phyloP scores from a whole-genome alignment of 345 rosid species.

The Gossypium ekmanianum region DNA sequence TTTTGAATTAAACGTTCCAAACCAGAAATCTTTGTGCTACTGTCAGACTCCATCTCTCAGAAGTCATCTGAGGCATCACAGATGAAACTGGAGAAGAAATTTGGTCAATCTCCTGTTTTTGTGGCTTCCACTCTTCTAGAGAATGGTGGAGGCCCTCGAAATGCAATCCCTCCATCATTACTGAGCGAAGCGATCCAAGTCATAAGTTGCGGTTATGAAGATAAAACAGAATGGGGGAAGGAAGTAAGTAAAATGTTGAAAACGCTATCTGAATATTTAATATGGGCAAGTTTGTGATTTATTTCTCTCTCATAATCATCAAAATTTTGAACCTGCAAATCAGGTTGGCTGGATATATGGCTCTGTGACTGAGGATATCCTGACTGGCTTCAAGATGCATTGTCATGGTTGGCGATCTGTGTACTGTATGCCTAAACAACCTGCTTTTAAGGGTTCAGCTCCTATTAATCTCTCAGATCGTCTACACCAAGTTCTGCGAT shows the following conservation, averaged over 20 bases:
- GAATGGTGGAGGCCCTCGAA: slow-evolving; percentile 72
- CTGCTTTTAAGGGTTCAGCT: slow-evolving; percentile 94
- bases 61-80: slow-evolving; percentile 54
- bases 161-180: slow-evolving; percentile 63
- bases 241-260: slow-evolving; percentile 51
- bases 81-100: slow-evolving; percentile 83
- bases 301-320: slow-evolving; percentile 2
- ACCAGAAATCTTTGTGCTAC: slow-evolving; percentile 9
- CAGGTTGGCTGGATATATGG: slow-evolving; percentile 99
- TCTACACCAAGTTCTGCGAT: slow-evolving; percentile 89
- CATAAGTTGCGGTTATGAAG: slow-evolving; percentile 96
- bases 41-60: slow-evolving; percentile 42
- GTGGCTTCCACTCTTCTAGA: slow-evolving; percentile 65
- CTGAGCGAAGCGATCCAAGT: slow-evolving; percentile 95
- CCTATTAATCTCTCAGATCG: slow-evolving; percentile 95
- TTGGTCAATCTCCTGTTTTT: slow-evolving; percentile 90
- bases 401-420: slow-evolving; percentile 98
- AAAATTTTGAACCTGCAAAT: slow-evolving; percentile 11
- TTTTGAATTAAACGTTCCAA: background rate
- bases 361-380: slow-evolving; percentile 87
- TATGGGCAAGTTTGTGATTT: background rate
- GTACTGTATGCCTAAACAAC: slow-evolving; percentile 78
- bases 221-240: slow-evolving; percentile 99
- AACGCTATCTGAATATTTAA: background rate
- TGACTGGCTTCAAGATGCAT: slow-evolving; percentile 96